phyloP scores from a whole-genome alignment of 2,329 filamentous ascomycete genomes.

The Coniochaeta sp. region DNA sequence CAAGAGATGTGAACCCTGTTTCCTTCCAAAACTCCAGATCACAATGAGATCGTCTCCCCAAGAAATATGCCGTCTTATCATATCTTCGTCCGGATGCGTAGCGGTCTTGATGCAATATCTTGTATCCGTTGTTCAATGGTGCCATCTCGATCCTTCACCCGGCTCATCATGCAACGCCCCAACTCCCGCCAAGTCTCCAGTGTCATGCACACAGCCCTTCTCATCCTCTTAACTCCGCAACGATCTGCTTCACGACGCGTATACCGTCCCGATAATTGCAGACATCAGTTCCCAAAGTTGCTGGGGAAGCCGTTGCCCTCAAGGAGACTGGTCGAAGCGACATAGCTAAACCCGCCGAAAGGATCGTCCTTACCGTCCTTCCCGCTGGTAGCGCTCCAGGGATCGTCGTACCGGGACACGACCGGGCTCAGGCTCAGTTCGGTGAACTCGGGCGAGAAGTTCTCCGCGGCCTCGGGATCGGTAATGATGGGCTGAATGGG shows the following conservation, averaged over 20 bases:
- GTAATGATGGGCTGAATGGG: constrained; percentile 93
- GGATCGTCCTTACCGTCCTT: constrained; percentile 41
- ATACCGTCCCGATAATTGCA: neutral
- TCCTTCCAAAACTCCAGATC: neutral
- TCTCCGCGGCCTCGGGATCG: constrained; percentile 92
- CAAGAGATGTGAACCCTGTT: neutral
- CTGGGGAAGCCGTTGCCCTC: constrained; percentile 36
- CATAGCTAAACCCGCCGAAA: constrained; percentile 60
- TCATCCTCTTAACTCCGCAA: neutral
- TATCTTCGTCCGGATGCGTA: neutral
- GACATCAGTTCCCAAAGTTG: neutral
- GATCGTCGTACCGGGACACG: constrained; percentile 32
- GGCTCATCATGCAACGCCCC: neutral
- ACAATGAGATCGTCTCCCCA: too few species aligned
- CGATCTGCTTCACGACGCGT: neutral
- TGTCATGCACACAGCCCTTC: constrained; percentile 1
- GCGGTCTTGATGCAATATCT: neutral
- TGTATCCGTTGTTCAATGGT: neutral
- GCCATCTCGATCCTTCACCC: neutral
- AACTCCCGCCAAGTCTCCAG: neutral
- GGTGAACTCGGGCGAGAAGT: constrained; percentile 92
- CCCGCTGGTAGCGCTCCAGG: constrained; percentile 8
- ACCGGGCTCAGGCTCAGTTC: constrained; percentile 74
- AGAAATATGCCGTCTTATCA: too few species aligned
- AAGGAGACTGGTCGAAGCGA: constrained; percentile 50